These are phyloP conservation scores for Thyridium curvatum DNA, from an alignment of 2,329 filamentous ascomycete genomes.

Conservation along the genomic window DNA sequence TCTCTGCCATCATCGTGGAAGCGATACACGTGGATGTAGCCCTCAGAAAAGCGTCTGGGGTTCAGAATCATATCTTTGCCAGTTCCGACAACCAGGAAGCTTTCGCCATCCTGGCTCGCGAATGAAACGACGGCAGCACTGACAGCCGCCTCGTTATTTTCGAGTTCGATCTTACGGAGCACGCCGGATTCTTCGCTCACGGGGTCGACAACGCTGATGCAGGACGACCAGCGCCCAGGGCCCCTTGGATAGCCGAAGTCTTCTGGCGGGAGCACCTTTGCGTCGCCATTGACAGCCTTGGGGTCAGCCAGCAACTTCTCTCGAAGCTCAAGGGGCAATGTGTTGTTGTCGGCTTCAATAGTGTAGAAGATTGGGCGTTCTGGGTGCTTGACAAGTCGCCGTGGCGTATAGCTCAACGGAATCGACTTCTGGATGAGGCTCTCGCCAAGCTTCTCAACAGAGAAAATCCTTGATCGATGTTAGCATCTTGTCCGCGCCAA, in stretches of 20 bases:
- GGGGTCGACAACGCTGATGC: constrained; percentile 87
- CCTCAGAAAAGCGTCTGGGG: constrained; percentile 68
- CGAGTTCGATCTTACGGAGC: constrained; percentile 71
- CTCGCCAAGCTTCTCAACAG: constrained; percentile 77
- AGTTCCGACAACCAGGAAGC: constrained; percentile 89
- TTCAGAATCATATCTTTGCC: constrained; percentile 82
- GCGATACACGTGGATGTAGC: constrained; percentile 88
- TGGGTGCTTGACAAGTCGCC: constrained; percentile 80
- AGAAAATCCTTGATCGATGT: constrained; percentile 65
- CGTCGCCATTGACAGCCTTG: constrained; percentile 63
- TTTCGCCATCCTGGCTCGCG: constrained; percentile 79
- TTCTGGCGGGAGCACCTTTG: constrained; percentile 63
- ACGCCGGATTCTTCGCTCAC: constrained; percentile 62
- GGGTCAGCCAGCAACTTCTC: constrained; percentile 70
- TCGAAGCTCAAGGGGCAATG: constrained; percentile 72
- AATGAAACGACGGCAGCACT: constrained; percentile 83
- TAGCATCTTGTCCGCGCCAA: constrained; percentile 15
- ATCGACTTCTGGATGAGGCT: constrained; percentile 84
- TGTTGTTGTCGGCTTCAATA: constrained; percentile 89
- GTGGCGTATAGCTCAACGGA: constrained; percentile 82
- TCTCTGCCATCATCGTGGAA: constrained; percentile 82
- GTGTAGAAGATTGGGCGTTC: constrained; percentile 88
- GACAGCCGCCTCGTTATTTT: constrained; percentile 86
- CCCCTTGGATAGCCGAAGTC: constrained; percentile 87
- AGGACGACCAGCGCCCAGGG: constrained; percentile 87